Percentiles rank a stretch among this genome's conserved stretches.
Conservation (phyloP, 169 alveolate species). For the Hepatocystis sp. region DNA sequence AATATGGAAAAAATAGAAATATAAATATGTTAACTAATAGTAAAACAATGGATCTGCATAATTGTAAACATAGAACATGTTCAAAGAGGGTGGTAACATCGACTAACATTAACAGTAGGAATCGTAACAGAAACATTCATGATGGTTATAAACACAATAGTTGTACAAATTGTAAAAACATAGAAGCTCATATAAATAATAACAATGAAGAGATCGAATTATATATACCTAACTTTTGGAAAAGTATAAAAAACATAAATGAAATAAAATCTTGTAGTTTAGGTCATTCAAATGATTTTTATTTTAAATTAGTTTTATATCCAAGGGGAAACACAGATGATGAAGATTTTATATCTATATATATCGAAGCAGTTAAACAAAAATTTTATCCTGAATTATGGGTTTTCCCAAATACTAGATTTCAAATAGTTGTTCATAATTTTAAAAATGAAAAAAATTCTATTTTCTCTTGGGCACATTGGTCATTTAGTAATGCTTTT, state of each 20-base stretch:
- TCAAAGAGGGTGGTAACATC: background rate
- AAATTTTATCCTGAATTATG: constrained; percentile 94
- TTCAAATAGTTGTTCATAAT: constrained; percentile 92
- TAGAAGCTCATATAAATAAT: constrained; percentile 10
- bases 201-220: constrained; percentile 81
- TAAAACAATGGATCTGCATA: too few relatives aligned
- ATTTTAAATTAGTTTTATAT: constrained; percentile 89
- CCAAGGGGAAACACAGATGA: constrained; percentile 93
- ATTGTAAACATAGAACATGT: too few relatives aligned
- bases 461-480: constrained; percentile 94
- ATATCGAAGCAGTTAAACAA: constrained; percentile 92
- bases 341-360: constrained; percentile 91
- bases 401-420: constrained; percentile 93
- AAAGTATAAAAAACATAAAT: constrained; percentile 91
- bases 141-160: background rate
- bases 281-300: constrained; percentile 92
- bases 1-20: constrained; percentile 4
- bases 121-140: background rate
- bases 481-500: constrained; percentile 93
- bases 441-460: constrained; percentile 90
- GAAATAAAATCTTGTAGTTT: constrained; percentile 92
- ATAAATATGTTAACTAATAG: too few relatives aligned
- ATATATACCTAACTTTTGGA: constrained; percentile 92
- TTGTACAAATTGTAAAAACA: background rate
- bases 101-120: background rate